Conservation (phyloP, 345 rosid genomes). For the Hibiscus tridactylites region DNA sequence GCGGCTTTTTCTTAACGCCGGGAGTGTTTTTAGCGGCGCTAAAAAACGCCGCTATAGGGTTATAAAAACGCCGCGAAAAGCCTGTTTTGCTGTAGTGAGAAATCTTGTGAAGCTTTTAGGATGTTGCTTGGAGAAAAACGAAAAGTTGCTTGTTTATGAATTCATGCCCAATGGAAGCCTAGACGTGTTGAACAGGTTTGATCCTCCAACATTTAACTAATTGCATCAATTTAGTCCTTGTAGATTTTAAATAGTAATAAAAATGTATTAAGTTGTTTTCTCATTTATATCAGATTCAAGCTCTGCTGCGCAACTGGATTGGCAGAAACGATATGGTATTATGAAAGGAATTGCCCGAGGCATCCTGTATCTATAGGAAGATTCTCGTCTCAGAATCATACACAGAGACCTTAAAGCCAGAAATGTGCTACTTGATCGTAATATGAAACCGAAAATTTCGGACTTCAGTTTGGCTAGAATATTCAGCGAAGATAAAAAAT, state of each 20-base stretch:
- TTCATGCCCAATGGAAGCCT: background rate
- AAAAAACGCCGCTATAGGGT: too few relatives aligned
- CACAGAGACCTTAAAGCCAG: background rate
- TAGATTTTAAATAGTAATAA: too few relatives aligned
- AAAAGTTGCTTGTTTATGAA: background rate
- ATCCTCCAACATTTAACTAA: background rate
- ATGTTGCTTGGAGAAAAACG: conserved; percentile 19
- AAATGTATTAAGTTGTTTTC: too few relatives aligned
- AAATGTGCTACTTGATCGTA: background rate
- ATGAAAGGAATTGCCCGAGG: background rate
- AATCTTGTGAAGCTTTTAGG: conserved; percentile 32
- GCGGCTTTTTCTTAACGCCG: too few relatives aligned
- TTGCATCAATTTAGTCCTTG: too few relatives aligned
- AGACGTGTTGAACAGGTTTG: background rate
- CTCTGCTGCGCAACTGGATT: background rate
- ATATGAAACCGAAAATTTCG: background rate
- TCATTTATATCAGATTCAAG: background rate
- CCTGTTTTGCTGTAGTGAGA: too few relatives aligned
- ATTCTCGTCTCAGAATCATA: background rate
- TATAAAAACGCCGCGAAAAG: too few relatives aligned
- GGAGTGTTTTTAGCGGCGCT: too few relatives aligned
- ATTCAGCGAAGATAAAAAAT: background rate
- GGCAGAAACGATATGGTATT: background rate
- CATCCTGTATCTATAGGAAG: background rate
- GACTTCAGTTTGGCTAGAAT: background rate